Conservation (phyloP, 495 filamentous ascomycete genomes). For the Darksidea phi region DNA sequence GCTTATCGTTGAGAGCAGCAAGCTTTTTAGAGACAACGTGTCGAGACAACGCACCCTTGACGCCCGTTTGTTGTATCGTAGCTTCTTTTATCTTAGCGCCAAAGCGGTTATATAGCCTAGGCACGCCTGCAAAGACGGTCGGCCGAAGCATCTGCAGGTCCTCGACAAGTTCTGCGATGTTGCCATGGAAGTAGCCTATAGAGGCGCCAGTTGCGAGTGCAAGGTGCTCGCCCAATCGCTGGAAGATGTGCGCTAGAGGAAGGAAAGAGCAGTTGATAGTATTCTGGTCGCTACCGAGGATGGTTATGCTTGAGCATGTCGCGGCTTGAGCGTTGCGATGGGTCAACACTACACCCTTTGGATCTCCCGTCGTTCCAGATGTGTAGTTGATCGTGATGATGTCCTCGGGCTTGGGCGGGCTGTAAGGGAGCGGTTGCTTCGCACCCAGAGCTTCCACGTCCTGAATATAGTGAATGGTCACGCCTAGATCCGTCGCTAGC, state of each 20-base stretch:
- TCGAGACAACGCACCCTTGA: conserved; percentile 79
- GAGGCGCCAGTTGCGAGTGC: conserved; percentile 68
- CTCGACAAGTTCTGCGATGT: conserved; percentile 82
- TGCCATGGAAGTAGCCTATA: conserved; percentile 95
- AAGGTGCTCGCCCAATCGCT: conserved; percentile 76
- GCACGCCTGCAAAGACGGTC: conserved; percentile 82
- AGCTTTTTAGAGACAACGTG: conserved; percentile 77
- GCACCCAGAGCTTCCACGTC: conserved; percentile 78
- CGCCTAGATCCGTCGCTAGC: conserved; percentile 67
- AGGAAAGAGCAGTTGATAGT: conserved; percentile 82
- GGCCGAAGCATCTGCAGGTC: conserved; percentile 86
- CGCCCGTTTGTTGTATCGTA: conserved; percentile 73
- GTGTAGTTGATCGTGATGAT: conserved; percentile 97
- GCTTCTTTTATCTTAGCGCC: conserved; percentile 72
- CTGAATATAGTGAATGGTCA: conserved; percentile 72
- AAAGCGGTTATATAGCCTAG: conserved; percentile 90
- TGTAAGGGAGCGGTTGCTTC: conserved; percentile 61
- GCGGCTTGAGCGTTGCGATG: conserved; percentile 79
- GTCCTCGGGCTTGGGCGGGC: conserved; percentile 71
- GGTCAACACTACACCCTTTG: conserved; percentile 88
- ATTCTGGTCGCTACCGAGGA: conserved; percentile 49
- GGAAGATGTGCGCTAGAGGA: conserved; percentile 91
- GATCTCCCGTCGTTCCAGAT: conserved; percentile 89
- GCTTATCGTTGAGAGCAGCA: conserved; percentile 67
- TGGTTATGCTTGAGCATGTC: conserved; percentile 56